Conservation (phyloP, 2,329 filamentous ascomycete genomes). For the Chaetothyriales sp. region DNA sequence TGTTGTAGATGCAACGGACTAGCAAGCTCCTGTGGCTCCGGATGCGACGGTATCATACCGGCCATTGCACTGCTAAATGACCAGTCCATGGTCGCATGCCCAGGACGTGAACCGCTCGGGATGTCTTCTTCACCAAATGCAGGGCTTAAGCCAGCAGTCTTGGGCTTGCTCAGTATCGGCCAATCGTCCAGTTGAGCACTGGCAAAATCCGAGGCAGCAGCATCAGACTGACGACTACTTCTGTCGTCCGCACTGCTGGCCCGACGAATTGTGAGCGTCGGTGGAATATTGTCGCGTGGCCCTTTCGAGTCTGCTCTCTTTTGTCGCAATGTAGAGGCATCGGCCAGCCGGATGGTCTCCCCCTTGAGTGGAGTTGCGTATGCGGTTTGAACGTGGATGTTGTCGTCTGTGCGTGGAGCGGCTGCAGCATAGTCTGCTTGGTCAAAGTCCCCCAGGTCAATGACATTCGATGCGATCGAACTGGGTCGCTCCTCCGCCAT, state of each 20-base stretch:
- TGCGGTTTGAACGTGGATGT: conserved; percentile 30
- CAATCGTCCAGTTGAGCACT: conserved; percentile 15
- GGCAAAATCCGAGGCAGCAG: conserved; percentile 34
- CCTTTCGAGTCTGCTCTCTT: conserved; percentile 35
- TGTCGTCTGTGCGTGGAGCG: conserved; percentile 26
- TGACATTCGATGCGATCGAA: conserved; percentile 33
- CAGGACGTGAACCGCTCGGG: conserved; percentile 12
- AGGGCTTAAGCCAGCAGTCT: conserved; percentile 1
- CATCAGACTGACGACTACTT: conserved; percentile 22
- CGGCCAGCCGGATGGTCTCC: conserved; percentile 35
- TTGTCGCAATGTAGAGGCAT: conserved; percentile 41
- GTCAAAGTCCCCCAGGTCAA: conserved; percentile 39
- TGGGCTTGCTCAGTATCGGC: conserved; percentile 11
- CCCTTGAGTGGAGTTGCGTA: conserved; percentile 26
- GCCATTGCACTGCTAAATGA: conserved; percentile 31
- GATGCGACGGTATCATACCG: conserved; percentile 12
- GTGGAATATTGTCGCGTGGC: conserved; percentile 25
- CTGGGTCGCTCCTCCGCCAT: conserved; percentile 23
- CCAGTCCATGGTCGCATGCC: conserved; percentile 21
- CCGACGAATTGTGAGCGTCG: conserved; percentile 18
- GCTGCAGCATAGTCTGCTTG: conserved; percentile 37
- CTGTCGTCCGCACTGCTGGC: conserved; percentile 17
- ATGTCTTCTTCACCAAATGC: conserved; percentile 10
- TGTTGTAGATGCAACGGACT: neutral
- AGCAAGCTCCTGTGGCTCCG: neutral